Conservation (phyloP, 1,139 yeast species). For the Geotrichum fermentans region DNA sequence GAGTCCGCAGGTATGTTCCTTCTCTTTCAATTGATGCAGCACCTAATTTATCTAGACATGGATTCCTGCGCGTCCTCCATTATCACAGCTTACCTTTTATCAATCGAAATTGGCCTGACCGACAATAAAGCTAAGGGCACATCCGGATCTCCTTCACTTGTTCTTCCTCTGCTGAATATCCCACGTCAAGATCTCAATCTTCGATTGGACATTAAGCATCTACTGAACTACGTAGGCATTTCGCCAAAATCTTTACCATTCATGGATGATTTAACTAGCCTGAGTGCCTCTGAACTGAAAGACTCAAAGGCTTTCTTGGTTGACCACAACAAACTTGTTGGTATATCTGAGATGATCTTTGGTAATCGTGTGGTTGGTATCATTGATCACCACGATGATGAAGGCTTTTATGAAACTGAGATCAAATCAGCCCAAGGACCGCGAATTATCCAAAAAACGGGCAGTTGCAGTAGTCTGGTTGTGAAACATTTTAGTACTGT, state of each 20-base stretch:
- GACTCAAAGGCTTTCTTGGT: conserved; percentile 49
- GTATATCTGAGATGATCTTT: conserved; percentile 39
- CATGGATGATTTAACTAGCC: conserved; percentile 51
- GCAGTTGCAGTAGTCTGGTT: conserved; percentile 76
- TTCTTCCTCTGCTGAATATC: conserved; percentile 70
- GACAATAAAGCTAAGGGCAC: conserved; percentile 2
- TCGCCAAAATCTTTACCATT: conserved; percentile 52
- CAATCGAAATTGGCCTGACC: conserved; percentile 21
- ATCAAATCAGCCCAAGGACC: conserved; percentile 43
- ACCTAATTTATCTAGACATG: conserved; percentile 45
- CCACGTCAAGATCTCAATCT: conserved; percentile 59
- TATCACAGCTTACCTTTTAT: conserved; percentile 57
- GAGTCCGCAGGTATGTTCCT: conserved; percentile 52
- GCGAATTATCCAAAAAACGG: conserved; percentile 54
- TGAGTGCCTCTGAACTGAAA: conserved; percentile 11
- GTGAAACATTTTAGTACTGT: conserved; percentile 53
- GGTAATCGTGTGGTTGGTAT: conserved; percentile 49
- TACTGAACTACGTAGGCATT: conserved; percentile 49
- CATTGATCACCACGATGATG: conserved; percentile 86
- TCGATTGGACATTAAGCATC: conserved; percentile 63
- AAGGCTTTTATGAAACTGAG: conserved; percentile 43
- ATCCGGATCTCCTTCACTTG: conserved; percentile 19
- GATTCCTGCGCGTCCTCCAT: conserved; percentile 81
- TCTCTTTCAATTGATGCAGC: background rate
- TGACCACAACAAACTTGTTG: conserved; percentile 76